phyloP scores from a whole-genome alignment of 1,139 yeast species.

The Pichiaceae sp. region DNA sequence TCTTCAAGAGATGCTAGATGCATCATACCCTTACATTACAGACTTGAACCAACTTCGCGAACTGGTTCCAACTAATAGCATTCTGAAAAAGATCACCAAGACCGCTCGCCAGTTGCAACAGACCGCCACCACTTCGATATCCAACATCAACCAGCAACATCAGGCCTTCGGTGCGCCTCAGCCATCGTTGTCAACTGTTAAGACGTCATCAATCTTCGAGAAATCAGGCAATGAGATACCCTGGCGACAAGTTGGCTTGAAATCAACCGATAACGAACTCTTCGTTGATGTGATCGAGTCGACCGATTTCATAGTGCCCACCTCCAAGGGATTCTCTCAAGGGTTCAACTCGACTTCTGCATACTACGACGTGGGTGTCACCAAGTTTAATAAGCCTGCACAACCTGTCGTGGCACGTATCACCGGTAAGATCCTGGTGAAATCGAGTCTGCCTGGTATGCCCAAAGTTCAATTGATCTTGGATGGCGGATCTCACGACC shows the following conservation, averaged over 20 bases:
- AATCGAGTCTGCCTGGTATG: constrained; percentile 63
- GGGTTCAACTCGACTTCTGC: constrained; percentile 7
- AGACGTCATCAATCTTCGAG: constrained; percentile 17
- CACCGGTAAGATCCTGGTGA: constrained; percentile 55
- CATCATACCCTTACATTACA: constrained; percentile 63
- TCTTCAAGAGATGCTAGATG: constrained; percentile 65
- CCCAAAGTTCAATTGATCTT: constrained; percentile 58
- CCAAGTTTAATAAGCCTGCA: background rate
- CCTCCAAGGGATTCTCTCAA: constrained; percentile 8
- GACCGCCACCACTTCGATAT: constrained; percentile 21
- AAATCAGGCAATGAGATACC: constrained; percentile 36
- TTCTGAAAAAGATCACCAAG: constrained; percentile 31
- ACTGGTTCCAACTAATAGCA: constrained; percentile 46
- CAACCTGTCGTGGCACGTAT: constrained; percentile 39
- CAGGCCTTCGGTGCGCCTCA: constrained; percentile 6
- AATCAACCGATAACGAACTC: constrained; percentile 69
- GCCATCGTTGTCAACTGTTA: constrained; percentile 1
- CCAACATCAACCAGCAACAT: constrained; percentile 4
- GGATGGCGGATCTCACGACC: constrained; percentile 37
- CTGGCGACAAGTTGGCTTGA: constrained; percentile 65
- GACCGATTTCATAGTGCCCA: constrained; percentile 36
- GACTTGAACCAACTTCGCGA: constrained; percentile 68
- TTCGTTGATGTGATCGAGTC: constrained; percentile 70
- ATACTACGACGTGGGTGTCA: constrained; percentile 1
- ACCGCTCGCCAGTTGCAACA: constrained; percentile 28